phyloP scores from a whole-genome alignment of 257 asterid species.

The Verbena officinalis region DNA sequence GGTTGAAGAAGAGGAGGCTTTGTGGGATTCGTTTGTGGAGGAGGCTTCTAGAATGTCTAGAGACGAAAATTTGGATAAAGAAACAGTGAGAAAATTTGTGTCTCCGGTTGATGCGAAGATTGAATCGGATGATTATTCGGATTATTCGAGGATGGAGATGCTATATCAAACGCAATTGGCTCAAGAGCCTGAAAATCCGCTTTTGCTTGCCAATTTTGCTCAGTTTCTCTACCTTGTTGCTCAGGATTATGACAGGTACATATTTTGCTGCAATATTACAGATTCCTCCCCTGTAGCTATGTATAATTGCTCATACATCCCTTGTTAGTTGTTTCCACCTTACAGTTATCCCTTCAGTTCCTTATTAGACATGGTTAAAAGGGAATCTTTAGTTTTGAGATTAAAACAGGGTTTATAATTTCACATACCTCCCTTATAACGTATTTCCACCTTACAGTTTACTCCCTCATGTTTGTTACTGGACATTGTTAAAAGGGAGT shows the following conservation, averaged over 20 bases:
- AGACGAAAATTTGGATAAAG: conserved; percentile 68
- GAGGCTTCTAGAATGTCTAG: conserved; percentile 55
- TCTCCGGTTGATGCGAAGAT: conserved; percentile 70
- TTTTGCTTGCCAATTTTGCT: conserved; percentile 87
- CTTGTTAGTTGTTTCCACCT: no score
- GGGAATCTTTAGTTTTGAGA: no score
- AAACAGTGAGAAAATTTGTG: conserved; percentile 52
- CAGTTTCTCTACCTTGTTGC: conserved; percentile 79
- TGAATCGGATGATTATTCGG: conserved; percentile 55
- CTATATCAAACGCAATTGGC: conserved; percentile 57
- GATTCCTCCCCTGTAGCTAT: no score
- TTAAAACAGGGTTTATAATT: no score
- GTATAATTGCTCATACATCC: no score
- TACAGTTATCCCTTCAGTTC: no score
- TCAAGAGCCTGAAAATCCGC: conserved; percentile 73
- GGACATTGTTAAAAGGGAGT: no score
- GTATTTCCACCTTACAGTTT: no score
- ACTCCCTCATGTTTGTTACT: no score
- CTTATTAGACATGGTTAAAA: no score
- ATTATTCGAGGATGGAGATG: conserved; percentile 58
- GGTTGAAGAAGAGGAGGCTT: conserved; percentile 52
- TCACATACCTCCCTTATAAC: no score
- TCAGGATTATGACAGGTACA: conserved; percentile 87
- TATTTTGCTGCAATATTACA: neutral
- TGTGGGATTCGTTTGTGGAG: conserved; percentile 74